phyloP scores from a whole-genome alignment of 352 stramenopile genomes.

The Phytophthora ramorum region DNA sequence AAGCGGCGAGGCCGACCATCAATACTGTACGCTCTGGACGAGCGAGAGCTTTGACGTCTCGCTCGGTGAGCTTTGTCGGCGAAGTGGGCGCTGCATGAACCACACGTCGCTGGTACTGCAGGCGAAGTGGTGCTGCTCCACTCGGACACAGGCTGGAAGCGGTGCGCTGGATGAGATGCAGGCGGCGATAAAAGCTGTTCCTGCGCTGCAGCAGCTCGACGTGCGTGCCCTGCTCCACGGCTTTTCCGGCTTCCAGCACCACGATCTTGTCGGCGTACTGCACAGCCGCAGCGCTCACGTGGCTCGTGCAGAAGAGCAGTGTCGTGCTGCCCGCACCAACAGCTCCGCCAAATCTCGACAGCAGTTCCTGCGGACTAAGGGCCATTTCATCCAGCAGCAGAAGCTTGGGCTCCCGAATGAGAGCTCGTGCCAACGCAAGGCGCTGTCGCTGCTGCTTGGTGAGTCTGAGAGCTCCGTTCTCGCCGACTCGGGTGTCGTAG shows the following conservation, averaged over 20 bases:
- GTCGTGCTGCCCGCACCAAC: slow-evolving; percentile 50
- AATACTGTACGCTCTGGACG: slow-evolving; percentile 51
- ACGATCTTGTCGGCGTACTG: slow-evolving; percentile 67
- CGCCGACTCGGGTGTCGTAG: slow-evolving; percentile 60
- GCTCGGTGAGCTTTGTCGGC: slow-evolving; percentile 37
- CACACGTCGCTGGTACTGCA: background rate
- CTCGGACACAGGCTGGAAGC: background rate
- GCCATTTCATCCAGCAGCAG: slow-evolving; percentile 58
- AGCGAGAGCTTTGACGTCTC: slow-evolving; percentile 36
- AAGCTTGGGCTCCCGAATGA: slow-evolving; percentile 53
- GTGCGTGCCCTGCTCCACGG: slow-evolving; percentile 62
- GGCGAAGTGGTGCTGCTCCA: background rate
- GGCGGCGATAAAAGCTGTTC: slow-evolving; percentile 78
- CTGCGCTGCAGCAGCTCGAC: slow-evolving; percentile 59
- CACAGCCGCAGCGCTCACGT: slow-evolving; percentile 72
- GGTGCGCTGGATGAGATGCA: slow-evolving; percentile 55
- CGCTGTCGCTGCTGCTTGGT: slow-evolving; percentile 92
- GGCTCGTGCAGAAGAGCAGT: slow-evolving; percentile 90
- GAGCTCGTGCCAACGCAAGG: slow-evolving; percentile 46
- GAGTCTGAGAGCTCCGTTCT: slow-evolving; percentile 88
- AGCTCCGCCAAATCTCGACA: slow-evolving; percentile 59
- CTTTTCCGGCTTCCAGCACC: slow-evolving; percentile 45
- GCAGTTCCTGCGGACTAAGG: slow-evolving; percentile 43
- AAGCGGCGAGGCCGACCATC: slow-evolving; percentile 34
- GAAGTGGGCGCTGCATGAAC: slow-evolving; percentile 11